These are phyloP conservation scores for Saccharomycopsis fibuligera DNA, from an alignment of 805 yeast genomes.

Conservation along the genomic window DNA sequence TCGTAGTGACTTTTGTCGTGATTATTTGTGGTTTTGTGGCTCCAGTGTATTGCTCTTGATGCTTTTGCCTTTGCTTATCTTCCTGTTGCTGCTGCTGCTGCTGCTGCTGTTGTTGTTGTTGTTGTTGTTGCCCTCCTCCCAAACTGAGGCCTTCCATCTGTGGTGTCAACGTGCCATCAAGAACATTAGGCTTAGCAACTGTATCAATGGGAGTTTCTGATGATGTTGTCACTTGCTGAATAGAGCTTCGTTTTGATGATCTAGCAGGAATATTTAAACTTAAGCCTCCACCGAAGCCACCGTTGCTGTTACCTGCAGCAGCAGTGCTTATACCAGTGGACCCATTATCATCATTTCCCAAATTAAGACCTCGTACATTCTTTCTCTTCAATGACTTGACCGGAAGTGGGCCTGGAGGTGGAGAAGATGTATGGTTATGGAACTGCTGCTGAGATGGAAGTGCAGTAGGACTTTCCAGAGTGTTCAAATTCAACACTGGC, in stretches of 20 bases:
- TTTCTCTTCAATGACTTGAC: constrained; percentile 19
- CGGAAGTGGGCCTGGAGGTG: constrained; percentile 7
- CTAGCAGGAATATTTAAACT: constrained; percentile 2
- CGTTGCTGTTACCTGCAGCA: not conserved
- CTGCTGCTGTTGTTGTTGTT: no score
- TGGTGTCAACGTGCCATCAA: not conserved
- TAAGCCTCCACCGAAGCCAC: not conserved
- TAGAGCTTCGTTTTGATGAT: constrained; percentile 4
- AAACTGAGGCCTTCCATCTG: not conserved
- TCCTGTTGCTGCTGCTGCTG: no score
- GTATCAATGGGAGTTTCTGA: constrained; percentile 16
- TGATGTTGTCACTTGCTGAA: constrained; percentile 18
- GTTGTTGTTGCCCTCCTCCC: no score
- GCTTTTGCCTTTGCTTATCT: no score
- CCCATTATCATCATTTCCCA: constrained; percentile 2
- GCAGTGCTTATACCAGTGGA: not conserved
- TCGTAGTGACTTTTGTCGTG: constrained; percentile 17
- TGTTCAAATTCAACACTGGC: not conserved
- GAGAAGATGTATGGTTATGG: not conserved
- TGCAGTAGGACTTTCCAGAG: not conserved
- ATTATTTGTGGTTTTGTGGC: constrained; percentile 16
- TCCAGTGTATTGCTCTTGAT: constrained; percentile 19
- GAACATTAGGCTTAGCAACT: not conserved
- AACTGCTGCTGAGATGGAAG: no score
- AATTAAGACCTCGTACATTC: constrained; percentile 15